These are phyloP conservation scores for Salinomyces thailandicus DNA, from an alignment of 2,329 filamentous ascomycete species.

Conservation along the genomic window DNA sequence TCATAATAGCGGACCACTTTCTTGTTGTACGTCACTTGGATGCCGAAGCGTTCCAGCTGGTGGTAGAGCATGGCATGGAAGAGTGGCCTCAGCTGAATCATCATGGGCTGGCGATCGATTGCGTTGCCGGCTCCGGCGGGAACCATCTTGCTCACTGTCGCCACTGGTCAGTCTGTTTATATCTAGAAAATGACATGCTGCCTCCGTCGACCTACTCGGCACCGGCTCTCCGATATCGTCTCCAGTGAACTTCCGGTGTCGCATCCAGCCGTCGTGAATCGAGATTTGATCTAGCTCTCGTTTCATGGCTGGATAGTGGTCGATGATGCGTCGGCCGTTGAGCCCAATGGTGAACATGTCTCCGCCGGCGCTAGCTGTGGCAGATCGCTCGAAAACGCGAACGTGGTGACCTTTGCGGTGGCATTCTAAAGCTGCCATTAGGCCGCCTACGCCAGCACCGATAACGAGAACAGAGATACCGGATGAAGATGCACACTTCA, in stretches of 20 bases:
- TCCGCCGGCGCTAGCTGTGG: conserved; percentile 2
- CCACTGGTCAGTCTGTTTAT: no score
- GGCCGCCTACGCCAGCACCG: conserved; percentile 16
- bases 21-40: conserved; percentile 9
- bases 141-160: conserved; percentile 3
- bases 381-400: conserved; percentile 11
- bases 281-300: conserved; percentile 12
- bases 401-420: conserved; percentile 19
- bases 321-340: conserved; percentile 3
- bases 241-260: conserved; percentile 12
- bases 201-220: no score
- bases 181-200: no score
- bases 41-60: conserved; percentile 13
- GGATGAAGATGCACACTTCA: conserved; percentile 2
- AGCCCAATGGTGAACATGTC: conserved; percentile 10
- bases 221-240: conserved; percentile 10
- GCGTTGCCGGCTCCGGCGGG: conserved; percentile 2
- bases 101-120: conserved; percentile 10
- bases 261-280: conserved; percentile 13
- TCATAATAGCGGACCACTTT: conserved; percentile 6
- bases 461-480: conserved; percentile 17
- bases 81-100: conserved; percentile 9
- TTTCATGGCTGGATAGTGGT: conserved; percentile 14
- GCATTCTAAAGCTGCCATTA: conserved; percentile 17
- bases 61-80: conserved; percentile 15